phyloP scores from a whole-genome alignment of 768 basidiomycete genomes.

The Cubamyces lactineus region DNA sequence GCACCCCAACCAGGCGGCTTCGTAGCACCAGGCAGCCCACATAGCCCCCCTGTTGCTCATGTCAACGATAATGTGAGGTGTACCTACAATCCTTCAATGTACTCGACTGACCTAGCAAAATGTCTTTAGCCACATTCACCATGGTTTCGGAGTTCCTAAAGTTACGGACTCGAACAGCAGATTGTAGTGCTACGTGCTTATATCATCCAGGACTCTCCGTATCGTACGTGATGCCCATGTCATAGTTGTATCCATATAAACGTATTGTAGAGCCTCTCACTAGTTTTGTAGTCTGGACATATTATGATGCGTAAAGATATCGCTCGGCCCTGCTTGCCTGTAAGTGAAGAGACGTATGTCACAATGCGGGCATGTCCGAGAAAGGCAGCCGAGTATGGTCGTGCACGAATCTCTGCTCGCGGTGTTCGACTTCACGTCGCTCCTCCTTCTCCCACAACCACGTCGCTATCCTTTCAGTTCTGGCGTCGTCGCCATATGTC shows the following conservation, averaged over 20 bases:
- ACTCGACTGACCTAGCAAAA: not conserved
- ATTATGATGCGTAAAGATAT: not conserved
- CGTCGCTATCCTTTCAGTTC: not conserved
- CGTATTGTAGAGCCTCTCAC: not conserved
- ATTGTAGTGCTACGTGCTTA: not conserved
- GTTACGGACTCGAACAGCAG: not conserved
- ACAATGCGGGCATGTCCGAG: not conserved
- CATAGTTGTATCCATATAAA: not conserved
- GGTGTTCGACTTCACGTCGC: not conserved
- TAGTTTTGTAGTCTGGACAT: too few relatives aligned
- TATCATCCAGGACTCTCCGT: not conserved
- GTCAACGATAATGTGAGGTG: slow-evolving; percentile 6
- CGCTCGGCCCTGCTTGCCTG: not conserved
- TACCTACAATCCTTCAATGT: not conserved
- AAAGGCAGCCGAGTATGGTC: slow-evolving; percentile 11
- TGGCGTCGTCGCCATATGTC: not conserved
- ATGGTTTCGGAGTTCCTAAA: slow-evolving; percentile 6
- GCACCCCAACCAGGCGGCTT: slow-evolving; percentile 14
- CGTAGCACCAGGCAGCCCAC: slow-evolving; percentile 7
- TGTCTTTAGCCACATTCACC: slow-evolving; percentile 2
- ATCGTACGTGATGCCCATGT: not conserved
- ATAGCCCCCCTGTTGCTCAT: slow-evolving; percentile 10
- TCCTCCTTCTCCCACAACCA: not conserved
- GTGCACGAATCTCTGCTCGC: not conserved
- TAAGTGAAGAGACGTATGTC: not conserved